Conservation (phyloP, 345 rosid genomes). For the Gossypium sturtianum region DNA sequence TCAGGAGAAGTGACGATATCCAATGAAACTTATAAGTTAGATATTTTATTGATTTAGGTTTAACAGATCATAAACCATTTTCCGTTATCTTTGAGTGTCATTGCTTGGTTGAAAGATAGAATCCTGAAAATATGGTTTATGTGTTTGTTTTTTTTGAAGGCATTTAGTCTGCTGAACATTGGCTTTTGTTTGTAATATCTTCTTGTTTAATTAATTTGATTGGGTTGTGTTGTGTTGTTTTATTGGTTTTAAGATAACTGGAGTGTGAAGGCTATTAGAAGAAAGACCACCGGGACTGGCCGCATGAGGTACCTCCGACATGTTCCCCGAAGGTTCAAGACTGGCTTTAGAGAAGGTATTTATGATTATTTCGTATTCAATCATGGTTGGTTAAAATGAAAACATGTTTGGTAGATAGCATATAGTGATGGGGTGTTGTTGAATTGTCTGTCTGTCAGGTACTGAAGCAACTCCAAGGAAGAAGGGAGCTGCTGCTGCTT, state of each 20-base stretch:
- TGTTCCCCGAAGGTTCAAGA: conserved; percentile 73
- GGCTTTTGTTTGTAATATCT: background rate
- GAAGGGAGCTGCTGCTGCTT: conserved; percentile 39
- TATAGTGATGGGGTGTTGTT: background rate
- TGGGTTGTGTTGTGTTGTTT: background rate
- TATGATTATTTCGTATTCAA: background rate
- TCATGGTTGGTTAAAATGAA: background rate
- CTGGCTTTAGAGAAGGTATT: conserved; percentile 71
- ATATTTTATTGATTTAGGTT: background rate
- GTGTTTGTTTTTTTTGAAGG: background rate
- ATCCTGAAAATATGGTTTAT: background rate
- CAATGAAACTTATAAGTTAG: background rate
- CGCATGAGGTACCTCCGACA: conserved; percentile 71
- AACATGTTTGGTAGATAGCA: background rate
- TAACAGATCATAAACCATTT: background rate
- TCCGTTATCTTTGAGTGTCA: background rate
- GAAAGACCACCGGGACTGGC: conserved; percentile 81
- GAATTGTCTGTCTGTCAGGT: conserved; percentile 22
- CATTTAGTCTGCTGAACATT: background rate
- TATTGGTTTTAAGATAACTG: conserved; percentile 44
- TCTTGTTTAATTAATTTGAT: background rate
- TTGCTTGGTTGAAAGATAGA: background rate
- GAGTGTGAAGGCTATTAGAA: conserved; percentile 72
- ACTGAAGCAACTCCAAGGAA: conserved; percentile 68
- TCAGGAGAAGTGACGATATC: background rate